These are phyloP conservation scores for Mycena citricolor DNA, from an alignment of 1,284 basidiomycete species.

Conservation along the genomic window DNA sequence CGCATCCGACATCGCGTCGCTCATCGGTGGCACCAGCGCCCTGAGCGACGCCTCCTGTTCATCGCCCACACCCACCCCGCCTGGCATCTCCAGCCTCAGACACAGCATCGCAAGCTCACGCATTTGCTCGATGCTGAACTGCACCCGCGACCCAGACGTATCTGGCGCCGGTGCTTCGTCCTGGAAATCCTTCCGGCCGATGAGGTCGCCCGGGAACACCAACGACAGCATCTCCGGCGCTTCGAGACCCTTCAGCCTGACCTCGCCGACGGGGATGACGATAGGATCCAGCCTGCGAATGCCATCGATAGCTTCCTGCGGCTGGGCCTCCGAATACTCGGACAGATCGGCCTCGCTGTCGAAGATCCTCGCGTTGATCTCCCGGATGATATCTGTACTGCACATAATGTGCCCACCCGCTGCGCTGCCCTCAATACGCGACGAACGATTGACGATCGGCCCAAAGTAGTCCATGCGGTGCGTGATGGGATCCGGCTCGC, in stretches of 20 bases:
- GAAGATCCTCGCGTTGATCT: conserved; percentile 67
- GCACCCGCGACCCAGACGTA: conserved; percentile 22
- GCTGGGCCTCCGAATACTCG: conserved; percentile 56
- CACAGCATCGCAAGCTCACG: conserved; percentile 74
- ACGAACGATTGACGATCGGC: conserved; percentile 89
- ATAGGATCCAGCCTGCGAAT: conserved; percentile 75
- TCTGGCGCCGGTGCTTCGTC: conserved; percentile 45
- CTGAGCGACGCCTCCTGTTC: conserved; percentile 61
- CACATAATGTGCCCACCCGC: conserved; percentile 95
- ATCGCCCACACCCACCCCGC: conserved; percentile 68
- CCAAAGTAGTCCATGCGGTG: conserved; percentile 98
- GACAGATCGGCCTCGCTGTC: conserved; percentile 52
- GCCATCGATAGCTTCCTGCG: conserved; percentile 61
- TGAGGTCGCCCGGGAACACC: conserved; percentile 83
- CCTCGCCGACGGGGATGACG: conserved; percentile 81
- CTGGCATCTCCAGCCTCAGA: conserved; percentile 84
- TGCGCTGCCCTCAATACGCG: conserved; percentile 83
- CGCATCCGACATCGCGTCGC: conserved; percentile 71
- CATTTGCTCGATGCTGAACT: conserved; percentile 77
- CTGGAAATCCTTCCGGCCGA: conserved; percentile 67
- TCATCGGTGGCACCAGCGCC: conserved; percentile 69
- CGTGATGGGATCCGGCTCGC: conserved; percentile 92
- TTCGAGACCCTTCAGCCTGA: conserved; percentile 93
- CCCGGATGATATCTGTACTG: conserved; percentile 84
- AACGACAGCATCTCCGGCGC: conserved; percentile 84